Percentiles rank a stretch among this genome's conserved stretches.
phyloP scores from a whole-genome alignment of 2,329 filamentous ascomycete genomes.

The Colletotrichum lini region DNA sequence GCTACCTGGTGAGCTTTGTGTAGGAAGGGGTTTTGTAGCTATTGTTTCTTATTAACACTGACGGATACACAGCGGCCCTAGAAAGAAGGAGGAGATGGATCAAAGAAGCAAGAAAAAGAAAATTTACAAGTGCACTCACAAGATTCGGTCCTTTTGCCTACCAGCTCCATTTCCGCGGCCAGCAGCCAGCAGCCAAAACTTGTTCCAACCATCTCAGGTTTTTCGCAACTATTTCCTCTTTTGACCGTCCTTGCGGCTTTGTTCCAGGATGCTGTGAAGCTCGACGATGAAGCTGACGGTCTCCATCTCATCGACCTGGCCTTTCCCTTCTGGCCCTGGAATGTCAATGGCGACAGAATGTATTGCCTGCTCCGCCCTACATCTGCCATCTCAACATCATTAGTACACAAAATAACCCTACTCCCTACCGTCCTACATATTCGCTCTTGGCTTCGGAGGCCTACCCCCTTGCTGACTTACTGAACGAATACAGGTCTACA shows the following conservation, averaged over 20 bases:
- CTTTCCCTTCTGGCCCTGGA: not conserved
- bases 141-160: not conserved
- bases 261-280: constrained; percentile 27
- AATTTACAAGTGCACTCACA: no score
- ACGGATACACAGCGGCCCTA: not conserved
- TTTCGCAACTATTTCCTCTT: constrained; percentile 40
- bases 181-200: constrained; percentile 3
- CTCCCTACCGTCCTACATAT: not conserved
- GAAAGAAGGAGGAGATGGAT: not conserved
- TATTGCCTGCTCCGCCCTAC: constrained; percentile 14
- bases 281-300: constrained; percentile 25
- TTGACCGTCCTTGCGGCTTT: constrained; percentile 31
- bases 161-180: not conserved
- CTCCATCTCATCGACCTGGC: constrained; percentile 18
- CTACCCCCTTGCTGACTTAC: not conserved
- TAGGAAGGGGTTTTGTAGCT: not conserved
- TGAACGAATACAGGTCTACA: constrained; percentile 2
- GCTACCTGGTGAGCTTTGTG: not conserved
- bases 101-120: not conserved
- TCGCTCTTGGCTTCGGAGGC: not conserved
- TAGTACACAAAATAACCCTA: not conserved
- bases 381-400: constrained; percentile 36
- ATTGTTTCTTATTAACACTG: constrained; percentile 4
- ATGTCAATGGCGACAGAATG: constrained; percentile 1
- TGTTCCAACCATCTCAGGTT: constrained; percentile 1